Conservation (phyloP, 306 rosid species). For the Cucumis melo region DNA sequence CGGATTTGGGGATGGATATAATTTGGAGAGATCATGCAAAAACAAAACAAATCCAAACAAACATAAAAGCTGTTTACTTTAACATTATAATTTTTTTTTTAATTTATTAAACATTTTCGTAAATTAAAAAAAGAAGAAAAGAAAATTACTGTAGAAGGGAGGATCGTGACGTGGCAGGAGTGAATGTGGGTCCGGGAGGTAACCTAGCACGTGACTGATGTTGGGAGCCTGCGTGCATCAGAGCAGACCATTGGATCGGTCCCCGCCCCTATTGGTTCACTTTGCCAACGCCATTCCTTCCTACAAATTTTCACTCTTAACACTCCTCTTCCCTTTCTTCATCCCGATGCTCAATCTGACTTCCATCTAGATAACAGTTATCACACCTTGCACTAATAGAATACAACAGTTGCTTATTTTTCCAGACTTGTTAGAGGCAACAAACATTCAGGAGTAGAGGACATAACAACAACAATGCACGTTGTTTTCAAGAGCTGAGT, state of each 20-base stretch:
- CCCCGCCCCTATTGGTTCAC: background rate
- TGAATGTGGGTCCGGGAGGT: background rate
- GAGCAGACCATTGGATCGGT: conserved; percentile 8
- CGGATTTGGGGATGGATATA: background rate
- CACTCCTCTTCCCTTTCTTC: background rate
- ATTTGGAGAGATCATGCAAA: background rate
- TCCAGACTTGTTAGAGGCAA: background rate
- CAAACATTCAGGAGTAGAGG: background rate
- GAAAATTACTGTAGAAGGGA: background rate
- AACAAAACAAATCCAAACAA: background rate
- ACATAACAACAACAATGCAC: background rate
- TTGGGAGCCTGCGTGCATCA: background rate
- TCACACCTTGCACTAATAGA: background rate
- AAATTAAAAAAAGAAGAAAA: too few species aligned
- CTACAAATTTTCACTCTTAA: background rate
- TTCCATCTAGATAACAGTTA: background rate
- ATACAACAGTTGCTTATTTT: background rate
- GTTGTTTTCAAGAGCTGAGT: conserved; percentile 37
- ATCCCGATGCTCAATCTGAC: background rate
- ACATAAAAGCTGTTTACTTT: background rate
- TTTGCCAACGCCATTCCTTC: background rate
- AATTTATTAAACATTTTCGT: background rate
- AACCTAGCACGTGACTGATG: background rate
- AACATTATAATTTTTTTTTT: background rate
- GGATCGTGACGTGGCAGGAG: background rate